Base-by-base conservation (phyloP, 331 rosid species). In the Erythrophleum ivorense region DNA sequence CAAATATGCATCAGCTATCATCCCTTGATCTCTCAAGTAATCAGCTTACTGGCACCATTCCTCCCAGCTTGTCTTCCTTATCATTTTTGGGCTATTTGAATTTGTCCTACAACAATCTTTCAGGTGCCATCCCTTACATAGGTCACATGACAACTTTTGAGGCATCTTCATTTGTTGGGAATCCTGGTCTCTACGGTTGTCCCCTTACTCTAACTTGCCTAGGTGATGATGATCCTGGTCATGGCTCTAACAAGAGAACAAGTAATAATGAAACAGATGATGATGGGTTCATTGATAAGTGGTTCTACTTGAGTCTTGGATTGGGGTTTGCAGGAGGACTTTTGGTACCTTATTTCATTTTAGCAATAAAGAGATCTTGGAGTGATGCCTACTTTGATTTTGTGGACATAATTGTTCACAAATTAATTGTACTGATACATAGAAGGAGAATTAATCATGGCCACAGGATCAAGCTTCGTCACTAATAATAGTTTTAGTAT, bases 241-340 rank as follows among this genome's bases (percentile, higher is more conserved):
- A 78, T 13, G 58, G 60, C 41, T 24, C 60, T 31, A 16, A 72
- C 7, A 62, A 77, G n/a, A 46, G 50, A 59, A 40, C 53, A 1
- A 9, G 6, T 33, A 50, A 34, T 38, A 74, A 36, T 3, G 50
- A 55, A 21, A 55, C 16, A 14, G 0, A 21, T 19, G 68, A 74
- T 36, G 63, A 55, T 29, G 76, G 33, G 34, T 12, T 87, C 21
- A 40, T 85, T 60, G 92, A 88, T 58, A 59, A 78, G 6, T 82
- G 88, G 89, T 87, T 90, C 80, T 88, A 87, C 82, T 31, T 87
- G 77, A 85, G 91, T 63, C 82, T 84, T 84, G 91, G 94, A 38
- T 55, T 90, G 41, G 94, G 91, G 33, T 88, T 87, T 77, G 88
- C 86, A 46, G 80, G 81, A 21, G 89, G 91, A 5, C 9, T 80